phyloP scores from a whole-genome alignment of 1,284 basidiomycete species.

The Ceratobasidium sp. region DNA sequence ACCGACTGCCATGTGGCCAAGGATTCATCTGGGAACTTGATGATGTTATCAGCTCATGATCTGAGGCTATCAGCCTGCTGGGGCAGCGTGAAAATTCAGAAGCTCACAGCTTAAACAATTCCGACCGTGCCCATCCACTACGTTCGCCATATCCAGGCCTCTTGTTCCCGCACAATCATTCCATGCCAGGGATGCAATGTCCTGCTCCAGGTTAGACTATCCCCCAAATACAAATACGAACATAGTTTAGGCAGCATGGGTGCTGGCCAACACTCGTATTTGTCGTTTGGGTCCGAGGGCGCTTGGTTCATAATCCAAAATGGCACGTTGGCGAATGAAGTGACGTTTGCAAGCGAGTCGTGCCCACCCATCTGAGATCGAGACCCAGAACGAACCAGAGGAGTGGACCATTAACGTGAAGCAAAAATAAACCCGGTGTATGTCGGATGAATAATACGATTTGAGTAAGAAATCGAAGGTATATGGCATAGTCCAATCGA shows the following conservation, averaged over 20 bases:
- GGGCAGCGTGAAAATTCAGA: slow-evolving; percentile 21
- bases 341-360: slow-evolving; percentile 18
- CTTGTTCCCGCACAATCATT: background rate
- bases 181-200: background rate
- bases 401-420: background rate
- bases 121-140: slow-evolving; percentile 21
- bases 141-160: background rate
- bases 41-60: slow-evolving; percentile 31
- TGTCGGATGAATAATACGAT: background rate
- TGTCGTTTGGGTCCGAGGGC: slow-evolving; percentile 13
- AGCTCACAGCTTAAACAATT: slow-evolving; percentile 35
- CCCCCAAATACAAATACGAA: slow-evolving; percentile 20
- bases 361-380: slow-evolving; percentile 13
- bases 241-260: slow-evolving; percentile 5
- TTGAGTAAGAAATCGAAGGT: background rate
- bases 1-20: slow-evolving; percentile 31
- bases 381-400: slow-evolving; percentile 13
- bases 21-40: slow-evolving; percentile 35
- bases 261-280: slow-evolving; percentile 7
- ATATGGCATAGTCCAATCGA: slow-evolving; percentile 18
- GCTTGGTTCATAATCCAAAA: slow-evolving; percentile 19
- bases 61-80: slow-evolving; percentile 33
- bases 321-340: background rate
- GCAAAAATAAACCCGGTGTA: background rate
- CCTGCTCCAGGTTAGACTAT: background rate